Conservation (phyloP, 768 basidiomycete genomes). For the Suillus bovinus region DNA sequence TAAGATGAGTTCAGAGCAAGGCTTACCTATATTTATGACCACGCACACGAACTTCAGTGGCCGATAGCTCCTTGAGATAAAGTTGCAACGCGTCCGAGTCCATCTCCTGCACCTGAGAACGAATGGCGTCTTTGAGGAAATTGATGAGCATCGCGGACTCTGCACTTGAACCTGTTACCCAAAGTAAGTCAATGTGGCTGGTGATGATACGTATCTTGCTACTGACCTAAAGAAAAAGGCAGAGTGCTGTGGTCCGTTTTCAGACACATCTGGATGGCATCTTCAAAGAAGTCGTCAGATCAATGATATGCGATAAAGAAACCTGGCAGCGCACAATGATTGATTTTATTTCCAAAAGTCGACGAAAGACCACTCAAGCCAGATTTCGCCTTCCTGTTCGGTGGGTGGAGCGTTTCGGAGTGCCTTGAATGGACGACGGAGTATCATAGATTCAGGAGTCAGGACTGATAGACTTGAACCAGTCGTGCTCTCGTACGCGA, state of each 20-base stretch:
- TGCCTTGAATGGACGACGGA: slow-evolving; percentile 42
- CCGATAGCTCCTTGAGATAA: slow-evolving; percentile 47
- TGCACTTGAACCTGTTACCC: slow-evolving; percentile 56
- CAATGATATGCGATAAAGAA: background rate
- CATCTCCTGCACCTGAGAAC: slow-evolving; percentile 79
- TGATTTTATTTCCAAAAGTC: slow-evolving; percentile 99
- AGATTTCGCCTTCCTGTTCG: slow-evolving; percentile 79
- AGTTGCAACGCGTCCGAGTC: slow-evolving; percentile 62
- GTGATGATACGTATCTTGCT: background rate
- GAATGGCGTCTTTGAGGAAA: slow-evolving; percentile 82
- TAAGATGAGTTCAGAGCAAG: no score
- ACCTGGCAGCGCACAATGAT: slow-evolving; percentile 50
- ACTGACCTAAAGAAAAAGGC: slow-evolving; percentile 59
- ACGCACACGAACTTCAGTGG: slow-evolving; percentile 40
- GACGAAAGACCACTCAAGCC: slow-evolving; percentile 98
- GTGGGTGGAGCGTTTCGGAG: slow-evolving; percentile 17
- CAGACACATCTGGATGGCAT: slow-evolving; percentile 75
- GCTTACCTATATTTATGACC: background rate
- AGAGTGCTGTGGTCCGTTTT: slow-evolving; percentile 66
- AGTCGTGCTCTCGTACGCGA: slow-evolving; percentile 86
- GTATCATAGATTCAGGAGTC: slow-evolving; percentile 80
- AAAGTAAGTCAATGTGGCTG: background rate
- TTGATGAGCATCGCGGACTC: slow-evolving; percentile 82
- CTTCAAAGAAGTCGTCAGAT: slow-evolving; percentile 36
- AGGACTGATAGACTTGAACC: slow-evolving; percentile 90